Evolutionary conservation across 306 rosid species (phyloP).

Genomic region (Carpinus viminea): DNA sequence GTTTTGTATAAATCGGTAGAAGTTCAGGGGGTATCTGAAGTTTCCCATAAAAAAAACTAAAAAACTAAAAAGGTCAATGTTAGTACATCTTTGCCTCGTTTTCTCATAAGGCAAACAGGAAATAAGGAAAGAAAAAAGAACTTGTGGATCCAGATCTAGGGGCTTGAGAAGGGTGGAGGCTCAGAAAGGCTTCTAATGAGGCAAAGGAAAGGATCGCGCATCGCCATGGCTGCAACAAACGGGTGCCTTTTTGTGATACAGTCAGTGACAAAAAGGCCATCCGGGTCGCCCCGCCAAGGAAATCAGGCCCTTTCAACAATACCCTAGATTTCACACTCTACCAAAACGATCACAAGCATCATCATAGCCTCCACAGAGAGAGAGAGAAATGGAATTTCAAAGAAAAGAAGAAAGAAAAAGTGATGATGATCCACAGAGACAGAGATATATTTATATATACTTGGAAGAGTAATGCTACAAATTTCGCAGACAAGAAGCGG

Average conservation of each 20-base stretch:
- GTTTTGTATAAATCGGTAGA: too few species aligned
- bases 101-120: not conserved
- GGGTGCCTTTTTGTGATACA: not conserved
- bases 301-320: conserved; percentile 4
- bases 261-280: conserved; percentile 6
- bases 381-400: not conserved
- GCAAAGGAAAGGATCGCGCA: not conserved
- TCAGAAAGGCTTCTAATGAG: not conserved
- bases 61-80: too few species aligned
- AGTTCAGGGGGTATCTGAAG: too few species aligned
- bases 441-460: not conserved
- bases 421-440: not conserved
- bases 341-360: conserved; percentile 24
- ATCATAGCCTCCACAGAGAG: conserved; percentile 32
- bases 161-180: not conserved
- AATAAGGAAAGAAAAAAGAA: not conserved
- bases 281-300: conserved; percentile 42
- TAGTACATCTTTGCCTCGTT: not conserved
- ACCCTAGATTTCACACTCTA: conserved; percentile 41
- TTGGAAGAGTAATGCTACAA: too few species aligned
- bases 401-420: not conserved
- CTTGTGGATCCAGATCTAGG: not conserved
- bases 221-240: conserved; percentile 9
- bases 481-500: not conserved
- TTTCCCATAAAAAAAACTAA: too few species aligned